Evolutionary conservation across 139 green algal species (phyloP).

Genomic region (Raphidocelis subcapitata): DNA sequence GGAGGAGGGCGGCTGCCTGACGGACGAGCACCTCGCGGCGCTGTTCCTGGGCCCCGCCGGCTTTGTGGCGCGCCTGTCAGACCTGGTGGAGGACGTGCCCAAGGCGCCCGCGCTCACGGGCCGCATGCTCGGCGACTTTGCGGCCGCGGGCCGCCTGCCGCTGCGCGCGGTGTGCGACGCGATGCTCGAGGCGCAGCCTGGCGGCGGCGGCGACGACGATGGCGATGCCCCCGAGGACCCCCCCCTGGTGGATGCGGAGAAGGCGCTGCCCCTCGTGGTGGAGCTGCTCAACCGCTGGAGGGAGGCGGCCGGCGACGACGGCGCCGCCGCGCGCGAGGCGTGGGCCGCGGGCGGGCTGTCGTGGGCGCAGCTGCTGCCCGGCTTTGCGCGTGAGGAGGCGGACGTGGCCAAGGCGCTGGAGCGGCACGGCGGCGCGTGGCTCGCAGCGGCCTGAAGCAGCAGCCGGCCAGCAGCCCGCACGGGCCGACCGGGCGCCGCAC

Average conservation of each 20-base stretch:
- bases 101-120: constrained; percentile 26
- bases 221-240: constrained; percentile 18
- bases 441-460: no score
- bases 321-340: constrained; percentile 12
- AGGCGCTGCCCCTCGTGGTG: constrained; percentile 14
- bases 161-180: constrained; percentile 15
- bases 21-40: background rate
- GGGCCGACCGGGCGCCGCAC: no score
- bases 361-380: constrained; percentile 14
- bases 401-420: background rate
- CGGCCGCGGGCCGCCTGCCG: background rate
- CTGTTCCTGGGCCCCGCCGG: background rate
- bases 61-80: constrained; percentile 10
- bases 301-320: constrained; percentile 1
- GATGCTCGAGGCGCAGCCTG: background rate
- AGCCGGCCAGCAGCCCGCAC: no score
- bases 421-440: background rate
- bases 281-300: background rate
- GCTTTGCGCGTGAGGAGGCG: constrained; percentile 20
- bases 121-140: background rate
- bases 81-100: constrained; percentile 33
- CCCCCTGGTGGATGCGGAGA: constrained; percentile 16
- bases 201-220: background rate
- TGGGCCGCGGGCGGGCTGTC: constrained; percentile 7
- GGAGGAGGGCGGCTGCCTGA: background rate